Evolutionary conservation across 306 rosid genomes (phyloP).

Genomic region (Psophocarpus tetragonolobus): DNA sequence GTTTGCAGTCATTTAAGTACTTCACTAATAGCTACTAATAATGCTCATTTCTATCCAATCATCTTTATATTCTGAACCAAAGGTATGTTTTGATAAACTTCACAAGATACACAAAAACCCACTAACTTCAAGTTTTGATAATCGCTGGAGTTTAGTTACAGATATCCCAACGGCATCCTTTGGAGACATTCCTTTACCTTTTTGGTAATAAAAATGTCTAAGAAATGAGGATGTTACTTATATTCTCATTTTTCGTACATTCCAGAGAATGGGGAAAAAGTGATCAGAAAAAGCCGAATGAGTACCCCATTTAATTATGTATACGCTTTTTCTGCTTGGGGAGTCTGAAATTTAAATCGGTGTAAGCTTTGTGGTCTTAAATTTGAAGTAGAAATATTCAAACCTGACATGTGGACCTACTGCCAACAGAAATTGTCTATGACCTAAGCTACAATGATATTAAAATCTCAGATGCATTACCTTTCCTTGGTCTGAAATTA

Average conservation of each 20-base stretch:
- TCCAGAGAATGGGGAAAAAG: background rate
- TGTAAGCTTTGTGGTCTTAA: background rate
- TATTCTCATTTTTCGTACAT: background rate
- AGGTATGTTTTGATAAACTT: too few species aligned
- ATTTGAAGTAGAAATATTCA: background rate
- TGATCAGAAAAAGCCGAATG: background rate
- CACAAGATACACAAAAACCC: too few species aligned
- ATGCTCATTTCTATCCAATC: too few species aligned
- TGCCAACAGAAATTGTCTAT: slow-evolving; percentile 3
- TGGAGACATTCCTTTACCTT: too few species aligned
- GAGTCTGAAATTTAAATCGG: slow-evolving; percentile 2
- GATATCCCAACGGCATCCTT: too few species aligned
- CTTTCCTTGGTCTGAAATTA: background rate
- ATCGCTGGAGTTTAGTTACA: too few species aligned
- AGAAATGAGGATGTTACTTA: background rate
- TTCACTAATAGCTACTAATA: too few species aligned
- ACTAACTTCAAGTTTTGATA: too few species aligned
- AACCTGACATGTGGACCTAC: slow-evolving; percentile 1
- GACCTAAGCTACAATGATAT: slow-evolving; percentile 13
- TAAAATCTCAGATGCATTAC: slow-evolving; percentile 6
- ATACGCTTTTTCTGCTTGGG: background rate
- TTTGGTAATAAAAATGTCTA: too few species aligned
- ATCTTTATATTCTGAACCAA: too few species aligned
- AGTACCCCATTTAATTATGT: background rate
- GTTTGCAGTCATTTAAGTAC: too few species aligned